Conservation (phyloP, 768 basidiomycete genomes). For the Lanmaoa pseudosensibilis region DNA sequence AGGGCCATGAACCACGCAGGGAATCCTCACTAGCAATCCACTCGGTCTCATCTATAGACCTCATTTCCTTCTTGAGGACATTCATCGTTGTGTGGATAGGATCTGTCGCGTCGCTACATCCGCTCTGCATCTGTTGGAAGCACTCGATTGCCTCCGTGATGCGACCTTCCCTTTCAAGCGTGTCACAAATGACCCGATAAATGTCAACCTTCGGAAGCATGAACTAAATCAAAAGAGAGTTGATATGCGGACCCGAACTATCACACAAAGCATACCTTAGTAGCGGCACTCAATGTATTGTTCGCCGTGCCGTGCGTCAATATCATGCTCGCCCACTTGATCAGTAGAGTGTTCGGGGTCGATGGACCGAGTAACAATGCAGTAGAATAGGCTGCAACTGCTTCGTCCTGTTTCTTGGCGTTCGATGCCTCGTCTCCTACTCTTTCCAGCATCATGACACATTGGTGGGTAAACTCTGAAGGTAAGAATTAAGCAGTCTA, state of each 20-base stretch:
- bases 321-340: conserved; percentile 4
- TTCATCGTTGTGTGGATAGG: no score
- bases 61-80: no score
- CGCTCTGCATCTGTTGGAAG: no score
- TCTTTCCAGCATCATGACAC: no score
- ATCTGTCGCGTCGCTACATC: no score
- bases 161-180: background rate
- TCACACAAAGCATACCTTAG: background rate
- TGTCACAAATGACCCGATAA: conserved; percentile 1
- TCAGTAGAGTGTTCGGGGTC: background rate
- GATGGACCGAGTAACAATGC: conserved; percentile 1
- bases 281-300: background rate
- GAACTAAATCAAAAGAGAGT: background rate
- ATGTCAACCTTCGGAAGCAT: background rate
- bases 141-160: background rate
- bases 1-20: no score
- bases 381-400: background rate
- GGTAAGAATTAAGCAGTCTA: no score
- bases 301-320: background rate
- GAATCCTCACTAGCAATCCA: no score
- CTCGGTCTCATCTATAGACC: no score
- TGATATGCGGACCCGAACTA: background rate
- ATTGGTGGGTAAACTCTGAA: no score
- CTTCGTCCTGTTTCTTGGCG: background rate
- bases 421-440: no score